Evolutionary conservation across 768 basidiomycete species (phyloP), one percentile per base, ranked within the genome.

Genomic region (Mycena vitilis): DNA sequence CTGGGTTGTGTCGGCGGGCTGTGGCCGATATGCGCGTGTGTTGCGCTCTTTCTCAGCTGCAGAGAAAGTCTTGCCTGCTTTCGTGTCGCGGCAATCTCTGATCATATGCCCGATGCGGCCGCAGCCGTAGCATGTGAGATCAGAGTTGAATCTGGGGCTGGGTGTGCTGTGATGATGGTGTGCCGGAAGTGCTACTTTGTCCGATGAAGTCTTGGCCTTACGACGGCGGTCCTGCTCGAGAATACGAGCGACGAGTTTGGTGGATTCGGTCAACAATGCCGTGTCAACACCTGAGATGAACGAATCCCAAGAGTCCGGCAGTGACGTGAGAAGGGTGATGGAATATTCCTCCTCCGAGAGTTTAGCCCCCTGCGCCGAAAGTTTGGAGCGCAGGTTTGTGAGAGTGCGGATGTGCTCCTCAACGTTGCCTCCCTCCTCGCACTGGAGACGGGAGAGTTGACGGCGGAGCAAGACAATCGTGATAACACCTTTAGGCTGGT

Each of bases 331-430:
- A 12, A 82, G 61, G 0, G 75, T 76, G 60, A 75, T 75, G 36
- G 72, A 61, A 60, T 80, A 82, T 16, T 82, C 77, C 13, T 70
- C 48, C 23, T 80, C 79, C 0, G 36, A 48, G 25, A 82, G 63
- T 16, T 22, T 58, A 22, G 25, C 66, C 52, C 8, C 74, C 76
- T 22, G 78, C 65, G 16, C 34, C 42, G n/a, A 61, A 53, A 34
- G 75, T 60, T 58, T 80, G 73, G 37, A 76, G 65, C 55, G 76
- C 63, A 57, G 69, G 72, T 10, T 67, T 37, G 37, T 73, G 62
- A 82, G 72, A 40, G 68, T 69, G 10, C 68, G 66, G 37, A 82
- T 74, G 65, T 81, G 80, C 55, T 75, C 75, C 23, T 78, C 76
- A 34, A 83, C 20, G 34, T 60, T 60, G 30, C 58, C 58, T n/a